A percentile compares a stretch with the other conserved stretches of the same genome.
Evolutionary conservation across 2,329 filamentous ascomycete genomes (phyloP).

Genomic region (Periconia macrospinosa): DNA sequence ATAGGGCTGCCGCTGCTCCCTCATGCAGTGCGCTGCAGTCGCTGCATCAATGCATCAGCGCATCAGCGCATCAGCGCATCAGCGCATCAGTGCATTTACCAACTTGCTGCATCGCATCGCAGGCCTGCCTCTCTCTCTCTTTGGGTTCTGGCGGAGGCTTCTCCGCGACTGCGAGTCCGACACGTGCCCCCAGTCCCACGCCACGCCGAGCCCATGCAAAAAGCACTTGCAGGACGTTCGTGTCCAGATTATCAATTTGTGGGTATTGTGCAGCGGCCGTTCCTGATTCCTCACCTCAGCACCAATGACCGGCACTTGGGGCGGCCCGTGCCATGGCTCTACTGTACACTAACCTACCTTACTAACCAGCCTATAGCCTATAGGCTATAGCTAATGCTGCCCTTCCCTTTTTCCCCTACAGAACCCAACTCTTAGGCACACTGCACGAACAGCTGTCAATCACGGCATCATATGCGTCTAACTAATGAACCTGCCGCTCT

Average conservation of each 20-base stretch:
- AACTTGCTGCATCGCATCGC: too few relatives aligned
- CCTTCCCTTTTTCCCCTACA: too few relatives aligned
- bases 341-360: neutral
- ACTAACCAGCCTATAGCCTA: too few relatives aligned
- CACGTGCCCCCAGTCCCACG: constrained; percentile 22
- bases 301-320: neutral
- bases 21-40: neutral
- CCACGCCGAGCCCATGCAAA: constrained; percentile 3
- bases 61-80: too few relatives aligned
- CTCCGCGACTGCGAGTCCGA: constrained; percentile 18
- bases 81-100: too few relatives aligned
- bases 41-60: too few relatives aligned
- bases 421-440: too few relatives aligned
- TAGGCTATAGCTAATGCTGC: too few relatives aligned
- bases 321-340: constrained; percentile 4
- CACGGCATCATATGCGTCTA: too few relatives aligned
- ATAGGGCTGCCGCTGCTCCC: neutral
- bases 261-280: neutral
- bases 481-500: too few relatives aligned
- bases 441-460: too few relatives aligned
- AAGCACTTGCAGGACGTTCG: neutral
- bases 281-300: constrained; percentile 7
- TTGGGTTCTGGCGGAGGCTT: neutral
- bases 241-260: neutral
- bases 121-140: too few relatives aligned